phyloP scores from a whole-genome alignment of 805 yeast genomes.

The Starmerella floricola region DNA sequence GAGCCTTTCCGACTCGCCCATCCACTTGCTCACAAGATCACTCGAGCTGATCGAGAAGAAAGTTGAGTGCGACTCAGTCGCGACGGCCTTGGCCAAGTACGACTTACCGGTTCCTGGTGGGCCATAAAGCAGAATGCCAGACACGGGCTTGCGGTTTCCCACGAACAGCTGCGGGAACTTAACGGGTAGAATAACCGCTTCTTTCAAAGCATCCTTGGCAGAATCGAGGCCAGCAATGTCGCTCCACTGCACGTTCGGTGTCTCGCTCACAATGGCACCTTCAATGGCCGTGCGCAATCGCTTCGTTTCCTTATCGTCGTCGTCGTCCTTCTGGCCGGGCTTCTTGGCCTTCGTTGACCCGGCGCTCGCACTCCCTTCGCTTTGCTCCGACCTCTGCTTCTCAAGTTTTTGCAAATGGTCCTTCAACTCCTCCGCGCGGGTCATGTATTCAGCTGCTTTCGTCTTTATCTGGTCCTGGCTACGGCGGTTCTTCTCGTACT shows the following conservation, averaged over 20 bases:
- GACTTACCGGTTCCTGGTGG: conserved; percentile 99
- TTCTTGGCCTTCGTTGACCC: conserved; percentile 42
- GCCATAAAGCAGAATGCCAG: conserved; percentile 79
- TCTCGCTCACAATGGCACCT: conserved; percentile 82
- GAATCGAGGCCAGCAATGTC: conserved; percentile 93
- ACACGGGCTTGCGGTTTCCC: conserved; percentile 85
- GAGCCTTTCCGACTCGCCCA: conserved; percentile 96
- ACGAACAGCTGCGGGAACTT: conserved; percentile 90
- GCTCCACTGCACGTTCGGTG: conserved; percentile 85
- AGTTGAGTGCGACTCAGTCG: conserved; percentile 95
- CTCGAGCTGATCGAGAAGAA: conserved; percentile 94
- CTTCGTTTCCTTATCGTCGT: conserved; percentile 71
- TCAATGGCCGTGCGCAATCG: conserved; percentile 82
- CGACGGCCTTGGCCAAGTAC: conserved; percentile 92
- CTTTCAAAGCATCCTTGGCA: conserved; percentile 93
- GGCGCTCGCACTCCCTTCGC: conserved; percentile 37
- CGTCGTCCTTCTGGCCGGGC: conserved; percentile 38
- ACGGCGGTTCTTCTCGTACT: conserved; percentile 82
- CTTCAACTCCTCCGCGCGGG: conserved; percentile 88
- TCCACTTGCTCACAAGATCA: conserved; percentile 95
- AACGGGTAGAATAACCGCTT: conserved; percentile 93
- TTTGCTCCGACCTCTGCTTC: conserved; percentile 27
- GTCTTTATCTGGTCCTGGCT: conserved; percentile 80
- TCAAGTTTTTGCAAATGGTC: conserved; percentile 62
- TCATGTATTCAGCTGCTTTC: conserved; percentile 79